Evolutionary conservation across 345 rosid genomes (phyloP), one percentile per base, ranked within the genome.

Genomic region (Hibiscus syriacus): DNA sequence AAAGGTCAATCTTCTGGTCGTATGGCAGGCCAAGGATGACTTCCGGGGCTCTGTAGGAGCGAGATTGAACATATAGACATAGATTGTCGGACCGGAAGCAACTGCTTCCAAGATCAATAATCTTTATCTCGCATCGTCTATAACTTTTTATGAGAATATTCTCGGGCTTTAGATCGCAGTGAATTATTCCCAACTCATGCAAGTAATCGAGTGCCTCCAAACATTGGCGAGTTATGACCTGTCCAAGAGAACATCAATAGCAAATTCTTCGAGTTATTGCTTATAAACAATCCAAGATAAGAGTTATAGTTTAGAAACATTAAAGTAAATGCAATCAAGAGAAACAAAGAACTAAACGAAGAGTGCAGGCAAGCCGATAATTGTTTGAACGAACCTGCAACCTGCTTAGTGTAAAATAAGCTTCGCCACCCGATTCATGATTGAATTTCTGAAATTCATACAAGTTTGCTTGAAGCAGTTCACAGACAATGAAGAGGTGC

Each of bases 41-140:
- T 83, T 94, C 98, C 0, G 99, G 99, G 52, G 99, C 97, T 83
- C 98, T 80, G 55, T 94, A 94, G 56, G 99, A 94, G 55, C 97
- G 96, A 3, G 99, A 89, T 71, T 91, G 99, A 32, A 89, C 97
- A 32, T 94, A 94, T 34, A 86, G 78, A 59, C 97, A 86, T 68
- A 94, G 74, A 79, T 81, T 85, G 80, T 94, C 98, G 0, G 89
- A 78, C 56, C 70, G 82, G 73, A 94, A 94, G 81, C 99, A 91
- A 70, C 99, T 94, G 81, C 98, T 91, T 72, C 99, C 99, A 19
- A 94, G 98, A 80, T 94, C 99, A 12, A 94, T 94, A 66, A 91
- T 81, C 74, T 94, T 94, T 55, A 91, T 73, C 76, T 85, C 86
- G 14, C 92, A 85, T 78, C 82, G 87, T 46, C 80, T 79, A 77